These are phyloP conservation scores for Nakazawaea molendinolei DNA, from an alignment of 805 yeast species.

Conservation along the genomic window DNA sequence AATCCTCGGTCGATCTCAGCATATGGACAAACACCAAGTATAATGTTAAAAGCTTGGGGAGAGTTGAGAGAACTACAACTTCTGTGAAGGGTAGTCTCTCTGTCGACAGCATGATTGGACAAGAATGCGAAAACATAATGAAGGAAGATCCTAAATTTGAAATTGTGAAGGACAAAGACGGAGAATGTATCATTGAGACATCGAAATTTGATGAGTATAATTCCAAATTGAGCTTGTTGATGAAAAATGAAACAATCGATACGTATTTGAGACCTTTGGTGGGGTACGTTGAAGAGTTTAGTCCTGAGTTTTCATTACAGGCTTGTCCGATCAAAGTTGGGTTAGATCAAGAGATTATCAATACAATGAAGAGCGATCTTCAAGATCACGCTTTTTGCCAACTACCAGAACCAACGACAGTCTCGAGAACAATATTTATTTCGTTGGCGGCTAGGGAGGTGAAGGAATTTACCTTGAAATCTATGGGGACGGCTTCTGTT, in stretches of 20 bases:
- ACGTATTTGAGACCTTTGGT: slow-evolving; percentile 11
- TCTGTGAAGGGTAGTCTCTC: neutral
- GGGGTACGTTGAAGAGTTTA: slow-evolving; percentile 40
- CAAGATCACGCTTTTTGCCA: slow-evolving; percentile 28
- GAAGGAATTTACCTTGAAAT: slow-evolving; percentile 33
- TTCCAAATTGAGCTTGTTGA: slow-evolving; percentile 7
- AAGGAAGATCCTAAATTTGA: slow-evolving; percentile 1
- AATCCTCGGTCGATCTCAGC: slow-evolving; percentile 9
- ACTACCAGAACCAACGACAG: slow-evolving; percentile 16
- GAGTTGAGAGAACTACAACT: slow-evolving; percentile 2
- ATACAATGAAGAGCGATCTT: slow-evolving; percentile 43
- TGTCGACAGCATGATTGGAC: slow-evolving; percentile 2
- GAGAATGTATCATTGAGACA: slow-evolving; percentile 8
- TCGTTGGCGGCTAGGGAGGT: slow-evolving; percentile 38
- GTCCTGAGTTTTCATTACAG: slow-evolving; percentile 45
- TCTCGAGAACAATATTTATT: slow-evolving; percentile 33
- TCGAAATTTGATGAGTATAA: slow-evolving; percentile 13
- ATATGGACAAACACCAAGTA: neutral
- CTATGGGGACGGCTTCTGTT: neutral
- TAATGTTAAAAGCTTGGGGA: neutral
- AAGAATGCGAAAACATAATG: slow-evolving; percentile 2
- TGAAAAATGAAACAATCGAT: slow-evolving; percentile 5
- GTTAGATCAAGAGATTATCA: slow-evolving; percentile 35
- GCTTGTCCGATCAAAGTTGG: slow-evolving; percentile 42
- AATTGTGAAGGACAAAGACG: slow-evolving; percentile 4